Conservation (phyloP, 805 yeast species). For the Ogataea dorogensis region DNA sequence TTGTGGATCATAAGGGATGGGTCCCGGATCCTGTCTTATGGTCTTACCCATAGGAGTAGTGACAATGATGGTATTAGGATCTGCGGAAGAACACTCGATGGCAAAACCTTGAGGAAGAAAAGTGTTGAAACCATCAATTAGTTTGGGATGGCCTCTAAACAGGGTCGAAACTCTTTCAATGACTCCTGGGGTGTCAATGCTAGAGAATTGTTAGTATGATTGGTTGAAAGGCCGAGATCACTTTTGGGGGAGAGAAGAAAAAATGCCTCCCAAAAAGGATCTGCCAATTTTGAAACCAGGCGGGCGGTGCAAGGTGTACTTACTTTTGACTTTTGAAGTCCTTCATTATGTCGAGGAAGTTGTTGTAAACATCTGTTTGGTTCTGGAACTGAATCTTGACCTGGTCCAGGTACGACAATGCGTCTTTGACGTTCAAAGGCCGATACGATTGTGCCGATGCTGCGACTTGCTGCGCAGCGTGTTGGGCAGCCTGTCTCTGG, state of each 20-base stretch:
- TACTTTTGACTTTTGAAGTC: conserved; percentile 92
- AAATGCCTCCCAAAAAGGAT: conserved; percentile 6
- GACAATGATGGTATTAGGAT: conserved; percentile 88
- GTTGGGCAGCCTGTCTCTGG: conserved; percentile 22
- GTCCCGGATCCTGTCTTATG: conserved; percentile 57
- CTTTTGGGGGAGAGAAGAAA: conserved; percentile 8
- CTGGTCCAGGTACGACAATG: conserved; percentile 90
- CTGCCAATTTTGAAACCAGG: conserved; percentile 1
- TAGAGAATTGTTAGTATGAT: conserved; percentile 26
- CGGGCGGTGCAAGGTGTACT: conserved; percentile 28
- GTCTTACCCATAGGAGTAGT: conserved; percentile 95
- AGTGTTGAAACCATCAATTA: conserved; percentile 97
- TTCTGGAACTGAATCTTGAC: conserved; percentile 89
- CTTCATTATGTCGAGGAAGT: conserved; percentile 96
- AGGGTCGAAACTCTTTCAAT: conserved; percentile 90
- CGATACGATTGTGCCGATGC: conserved; percentile 44
- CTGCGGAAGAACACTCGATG: conserved; percentile 90
- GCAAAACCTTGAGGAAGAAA: conserved; percentile 95
- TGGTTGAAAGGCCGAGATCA: conserved; percentile 3
- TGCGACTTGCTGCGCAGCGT: conserved; percentile 25
- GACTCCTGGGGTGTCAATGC: conserved; percentile 97
- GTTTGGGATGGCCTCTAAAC: conserved; percentile 88
- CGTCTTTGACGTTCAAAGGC: conserved; percentile 94
- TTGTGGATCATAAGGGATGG: conserved; percentile 26
- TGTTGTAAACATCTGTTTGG: conserved; percentile 95